phyloP scores from a whole-genome alignment of 192 early-diverging fungal genomes.

The Allomyces javanicus region DNA sequence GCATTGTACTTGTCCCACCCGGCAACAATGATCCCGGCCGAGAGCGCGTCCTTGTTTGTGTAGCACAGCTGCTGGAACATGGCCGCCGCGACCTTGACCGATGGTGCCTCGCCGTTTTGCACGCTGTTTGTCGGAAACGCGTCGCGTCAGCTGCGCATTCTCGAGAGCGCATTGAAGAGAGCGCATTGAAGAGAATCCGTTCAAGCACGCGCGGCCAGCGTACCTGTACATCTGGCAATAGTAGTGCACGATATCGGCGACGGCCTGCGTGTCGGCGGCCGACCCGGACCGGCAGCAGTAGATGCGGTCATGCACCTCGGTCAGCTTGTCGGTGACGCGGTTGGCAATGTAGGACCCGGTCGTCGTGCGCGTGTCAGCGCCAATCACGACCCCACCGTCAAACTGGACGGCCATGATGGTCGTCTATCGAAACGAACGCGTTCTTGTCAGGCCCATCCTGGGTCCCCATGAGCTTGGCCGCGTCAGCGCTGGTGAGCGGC shows the following conservation, averaged over 20 bases:
- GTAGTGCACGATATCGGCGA: conserved; percentile 94
- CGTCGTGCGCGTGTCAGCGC: conserved; percentile 92
- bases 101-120: conserved; percentile 61
- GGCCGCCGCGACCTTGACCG: conserved; percentile 65
- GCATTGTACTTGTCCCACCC: conserved; percentile 80
- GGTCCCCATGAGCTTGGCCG: background rate
- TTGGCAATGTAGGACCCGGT: conserved; percentile 92
- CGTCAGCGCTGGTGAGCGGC: background rate
- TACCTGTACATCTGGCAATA: conserved; percentile 82
- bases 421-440: conserved; percentile 34
- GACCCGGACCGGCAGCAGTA: conserved; percentile 96
- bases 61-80: conserved; percentile 92
- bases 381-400: conserved; percentile 80
- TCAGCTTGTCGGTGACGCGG: conserved; percentile 95
- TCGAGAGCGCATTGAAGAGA: conserved; percentile 4
- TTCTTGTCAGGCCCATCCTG: background rate
- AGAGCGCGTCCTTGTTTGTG: conserved; percentile 69
- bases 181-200: conserved; percentile 1
- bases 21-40: conserved; percentile 88
- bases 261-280: conserved; percentile 95
- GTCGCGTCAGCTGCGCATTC: conserved; percentile 1
- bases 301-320: conserved; percentile 80
- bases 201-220: conserved; percentile 6
- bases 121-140: conserved; percentile 23
- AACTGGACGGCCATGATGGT: conserved; percentile 91